phyloP scores from a whole-genome alignment of 805 yeast genomes.

The Ogataea henricii region DNA sequence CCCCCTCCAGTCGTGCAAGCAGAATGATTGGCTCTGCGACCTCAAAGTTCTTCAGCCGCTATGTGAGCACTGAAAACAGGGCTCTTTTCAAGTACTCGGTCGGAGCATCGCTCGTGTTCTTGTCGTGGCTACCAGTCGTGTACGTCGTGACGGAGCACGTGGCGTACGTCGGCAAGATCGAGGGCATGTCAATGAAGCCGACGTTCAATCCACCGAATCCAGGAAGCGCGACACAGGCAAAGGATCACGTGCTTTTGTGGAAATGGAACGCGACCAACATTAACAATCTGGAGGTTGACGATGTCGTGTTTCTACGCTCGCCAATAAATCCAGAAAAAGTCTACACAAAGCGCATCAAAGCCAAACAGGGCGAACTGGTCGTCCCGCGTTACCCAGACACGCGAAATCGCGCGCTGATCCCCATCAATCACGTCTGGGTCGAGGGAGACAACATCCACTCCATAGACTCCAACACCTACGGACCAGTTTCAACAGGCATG shows the following conservation, averaged over 20 bases:
- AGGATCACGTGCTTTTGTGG: constrained; percentile 68
- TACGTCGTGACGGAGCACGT: constrained; percentile 69
- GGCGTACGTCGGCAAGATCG: constrained; percentile 69
- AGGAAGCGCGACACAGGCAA: constrained; percentile 28
- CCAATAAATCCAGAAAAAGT: constrained; percentile 78
- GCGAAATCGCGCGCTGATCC: constrained; percentile 58
- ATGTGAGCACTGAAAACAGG: constrained; percentile 11
- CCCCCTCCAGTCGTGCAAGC: background rate
- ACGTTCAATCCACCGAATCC: constrained; percentile 70
- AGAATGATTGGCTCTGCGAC: constrained; percentile 6
- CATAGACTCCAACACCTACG: constrained; percentile 83
- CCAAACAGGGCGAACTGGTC: constrained; percentile 69
- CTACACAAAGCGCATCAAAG: constrained; percentile 81
- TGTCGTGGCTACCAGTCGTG: constrained; percentile 81
- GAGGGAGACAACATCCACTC: constrained; percentile 91
- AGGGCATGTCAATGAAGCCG: constrained; percentile 89
- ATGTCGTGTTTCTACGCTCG: constrained; percentile 74
- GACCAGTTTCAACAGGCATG: constrained; percentile 82
- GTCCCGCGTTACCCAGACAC: constrained; percentile 69
- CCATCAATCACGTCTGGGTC: constrained; percentile 86
- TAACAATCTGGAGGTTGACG: constrained; percentile 55
- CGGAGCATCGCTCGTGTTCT: constrained; percentile 37
- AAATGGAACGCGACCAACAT: constrained; percentile 57
- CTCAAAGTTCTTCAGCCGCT: constrained; percentile 2
- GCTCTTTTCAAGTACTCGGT: constrained; percentile 32